phyloP scores from a whole-genome alignment of 305 asterid species.

The Fraxinus xanthoxyloides region DNA sequence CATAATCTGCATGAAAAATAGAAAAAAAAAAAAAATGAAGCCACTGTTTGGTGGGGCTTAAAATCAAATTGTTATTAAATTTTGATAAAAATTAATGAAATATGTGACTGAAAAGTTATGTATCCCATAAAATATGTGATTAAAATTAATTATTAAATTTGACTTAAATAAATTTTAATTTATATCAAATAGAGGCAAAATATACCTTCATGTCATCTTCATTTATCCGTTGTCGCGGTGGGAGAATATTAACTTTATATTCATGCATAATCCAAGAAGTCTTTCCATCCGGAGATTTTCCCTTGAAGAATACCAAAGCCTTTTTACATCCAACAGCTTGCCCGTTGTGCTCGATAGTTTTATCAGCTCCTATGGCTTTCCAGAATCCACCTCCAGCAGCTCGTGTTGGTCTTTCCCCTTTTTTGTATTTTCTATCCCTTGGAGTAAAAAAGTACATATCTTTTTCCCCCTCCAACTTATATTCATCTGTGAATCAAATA shows the following conservation, averaged over 20 bases:
- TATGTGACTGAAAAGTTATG: too few relatives aligned
- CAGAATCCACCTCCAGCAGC: constrained; percentile 20
- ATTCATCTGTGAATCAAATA: too few relatives aligned
- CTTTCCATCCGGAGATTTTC: constrained; percentile 4
- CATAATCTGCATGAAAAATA: neutral
- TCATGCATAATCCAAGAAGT: constrained; percentile 28
- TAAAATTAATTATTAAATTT: too few relatives aligned
- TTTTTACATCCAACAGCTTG: neutral
- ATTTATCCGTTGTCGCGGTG: neutral
- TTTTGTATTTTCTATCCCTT: neutral
- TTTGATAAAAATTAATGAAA: too few relatives aligned
- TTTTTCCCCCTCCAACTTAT: too few relatives aligned
- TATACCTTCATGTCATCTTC: neutral
- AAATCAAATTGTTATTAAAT: too few relatives aligned
- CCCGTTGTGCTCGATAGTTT: neutral
- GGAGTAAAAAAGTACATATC: too few relatives aligned
- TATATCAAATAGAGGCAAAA: neutral
- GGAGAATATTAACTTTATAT: neutral
- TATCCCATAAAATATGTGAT: too few relatives aligned
- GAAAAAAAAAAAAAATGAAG: neutral
- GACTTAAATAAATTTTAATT: too few relatives aligned
- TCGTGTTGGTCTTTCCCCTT: constrained; percentile 18
- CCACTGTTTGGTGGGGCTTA: too few relatives aligned
- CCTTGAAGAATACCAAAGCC: constrained; percentile 17
- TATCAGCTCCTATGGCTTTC: constrained; percentile 26